These are phyloP conservation scores for Clarireedia homoeocarpa DNA, from an alignment of 2,329 filamentous ascomycete species.

Conservation along the genomic window DNA sequence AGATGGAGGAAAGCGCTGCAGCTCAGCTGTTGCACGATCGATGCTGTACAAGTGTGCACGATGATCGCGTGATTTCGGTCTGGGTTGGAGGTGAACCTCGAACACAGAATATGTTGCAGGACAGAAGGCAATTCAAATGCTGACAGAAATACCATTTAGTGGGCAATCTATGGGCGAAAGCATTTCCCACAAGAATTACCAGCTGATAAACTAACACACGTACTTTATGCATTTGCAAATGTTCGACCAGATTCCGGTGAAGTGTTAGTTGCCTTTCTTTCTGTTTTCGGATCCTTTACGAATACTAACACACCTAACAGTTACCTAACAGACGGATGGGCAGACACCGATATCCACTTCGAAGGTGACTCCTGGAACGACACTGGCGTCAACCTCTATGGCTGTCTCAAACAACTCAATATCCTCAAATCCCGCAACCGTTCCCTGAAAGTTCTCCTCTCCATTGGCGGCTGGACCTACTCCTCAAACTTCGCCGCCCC, in stretches of 20 bases:
- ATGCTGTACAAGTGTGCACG: slow-evolving; percentile 1
- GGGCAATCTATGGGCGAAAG: slow-evolving; percentile 80
- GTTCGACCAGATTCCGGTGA: slow-evolving; percentile 71
- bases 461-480: slow-evolving; percentile 91
- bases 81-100: not conserved
- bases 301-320: slow-evolving; percentile 10
- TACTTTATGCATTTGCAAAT: slow-evolving; percentile 89
- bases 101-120: too few relatives aligned
- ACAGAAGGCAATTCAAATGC: not conserved
- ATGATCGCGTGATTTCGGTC: not conserved
- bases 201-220: slow-evolving; percentile 72
- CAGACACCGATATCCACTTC: slow-evolving; percentile 42
- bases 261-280: slow-evolving; percentile 42
- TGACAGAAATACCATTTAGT: slow-evolving; percentile 19
- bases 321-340: slow-evolving; percentile 53
- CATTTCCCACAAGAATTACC: slow-evolving; percentile 81
- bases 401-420: slow-evolving; percentile 82
- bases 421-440: slow-evolving; percentile 75
- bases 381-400: slow-evolving; percentile 72
- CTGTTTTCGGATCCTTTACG: not conserved
- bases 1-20: not conserved
- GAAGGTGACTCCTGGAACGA: slow-evolving; percentile 65
- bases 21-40: not conserved
- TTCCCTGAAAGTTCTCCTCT: slow-evolving; percentile 76
- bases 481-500: slow-evolving; percentile 73